Evolutionary conservation across 805 yeast species (phyloP).

Genomic region (Candida endomychidarum): DNA sequence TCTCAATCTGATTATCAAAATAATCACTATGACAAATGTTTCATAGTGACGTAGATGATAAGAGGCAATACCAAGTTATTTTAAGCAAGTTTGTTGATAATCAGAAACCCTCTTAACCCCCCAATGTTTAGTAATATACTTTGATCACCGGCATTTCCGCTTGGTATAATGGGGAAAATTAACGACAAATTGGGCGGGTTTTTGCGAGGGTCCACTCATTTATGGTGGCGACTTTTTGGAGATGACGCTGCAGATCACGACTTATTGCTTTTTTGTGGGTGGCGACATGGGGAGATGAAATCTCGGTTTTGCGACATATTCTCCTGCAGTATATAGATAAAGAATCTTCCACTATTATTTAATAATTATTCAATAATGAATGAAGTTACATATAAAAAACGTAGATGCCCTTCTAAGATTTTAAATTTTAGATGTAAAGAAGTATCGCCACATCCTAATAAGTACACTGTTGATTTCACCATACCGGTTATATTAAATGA

Average conservation of each 20-base stretch:
- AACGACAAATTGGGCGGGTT: too few species aligned
- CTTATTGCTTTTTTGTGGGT: background rate
- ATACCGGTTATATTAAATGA: conserved; percentile 13
- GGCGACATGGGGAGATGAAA: conserved; percentile 7
- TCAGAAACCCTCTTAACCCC: too few species aligned
- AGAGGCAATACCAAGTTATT: too few species aligned
- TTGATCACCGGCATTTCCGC: too few species aligned
- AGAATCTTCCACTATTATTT: background rate
- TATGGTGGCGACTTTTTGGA: too few species aligned
- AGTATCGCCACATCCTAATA: background rate
- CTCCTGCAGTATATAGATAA: conserved; percentile 1
- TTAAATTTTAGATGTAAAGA: background rate
- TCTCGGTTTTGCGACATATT: background rate
- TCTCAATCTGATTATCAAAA: too few species aligned
- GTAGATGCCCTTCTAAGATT: background rate
- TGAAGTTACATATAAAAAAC: conserved; percentile 2
- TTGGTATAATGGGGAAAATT: too few species aligned
- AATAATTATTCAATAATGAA: background rate
- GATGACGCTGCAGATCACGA: background rate
- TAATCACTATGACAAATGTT: too few species aligned
- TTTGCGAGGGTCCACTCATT: too few species aligned
- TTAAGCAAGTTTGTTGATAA: too few species aligned
- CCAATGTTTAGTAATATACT: too few species aligned
- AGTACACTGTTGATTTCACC: conserved; percentile 11
- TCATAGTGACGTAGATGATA: too few species aligned